Evolutionary conservation across 2,329 filamentous ascomycete genomes (phyloP), one percentile per base, ranked within the genome.

Genomic region (Pezicula radicicola): DNA sequence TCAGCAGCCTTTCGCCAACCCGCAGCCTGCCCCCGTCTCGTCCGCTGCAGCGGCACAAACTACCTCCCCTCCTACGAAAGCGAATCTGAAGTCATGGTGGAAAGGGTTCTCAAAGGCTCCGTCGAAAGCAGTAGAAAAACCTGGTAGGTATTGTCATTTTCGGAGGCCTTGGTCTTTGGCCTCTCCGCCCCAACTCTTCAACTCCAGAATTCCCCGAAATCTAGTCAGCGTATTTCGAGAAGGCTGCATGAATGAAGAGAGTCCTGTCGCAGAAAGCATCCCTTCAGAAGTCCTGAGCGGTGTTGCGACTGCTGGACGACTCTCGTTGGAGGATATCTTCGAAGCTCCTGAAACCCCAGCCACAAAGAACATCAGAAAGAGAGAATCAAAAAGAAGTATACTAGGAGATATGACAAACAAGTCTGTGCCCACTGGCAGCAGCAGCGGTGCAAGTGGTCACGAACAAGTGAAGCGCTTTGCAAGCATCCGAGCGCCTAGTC

Each of bases 21-120:
- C 63, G 13, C 64, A 65, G 44, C 61, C 63, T 46, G 58, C 64
- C 49, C 60, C 58, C 19, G 48, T 60, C 30, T 49, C 54, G 7
- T 44, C 55, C 25, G 45, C 46, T 36, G 27, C 27, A n/a, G 10
- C 21, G 12, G 40, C 52, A 37, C 61, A 63, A 52, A 71, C 77
- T 52, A 75, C 80, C 63, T 91, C 89, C 40, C 89, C 89, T 50
- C 90, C 90, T 28, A 90, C 85, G 60, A 95, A 88, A 75, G 85
- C 90, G 68, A 91, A 96, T 69, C 77, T 97, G 62, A 88, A 91
- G 62, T 95, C 89, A 54, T 99, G 94, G 94, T 97, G 94, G 94
- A 96, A 91, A 72, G 85, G 87, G 64, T 97, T 99, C 75, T 45
- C 42, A 28, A 94, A 94, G 74, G 81, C 88, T 49, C 76, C 80